These are phyloP conservation scores for Calocera viscosa DNA, from an alignment of 768 basidiomycete genomes.

Conservation along the genomic window DNA sequence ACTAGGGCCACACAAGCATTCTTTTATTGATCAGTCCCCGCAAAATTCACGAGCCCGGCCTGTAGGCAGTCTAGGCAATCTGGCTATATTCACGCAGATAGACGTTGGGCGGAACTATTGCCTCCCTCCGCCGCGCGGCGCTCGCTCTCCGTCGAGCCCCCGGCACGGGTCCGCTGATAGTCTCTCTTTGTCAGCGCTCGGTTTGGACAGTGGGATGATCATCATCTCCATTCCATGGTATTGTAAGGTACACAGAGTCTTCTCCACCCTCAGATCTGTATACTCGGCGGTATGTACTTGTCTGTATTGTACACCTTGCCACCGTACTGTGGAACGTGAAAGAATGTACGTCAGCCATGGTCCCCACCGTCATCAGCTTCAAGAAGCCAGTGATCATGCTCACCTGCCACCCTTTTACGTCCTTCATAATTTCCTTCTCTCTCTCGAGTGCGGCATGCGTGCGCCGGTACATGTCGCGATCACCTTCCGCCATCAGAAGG, in stretches of 20 bases:
- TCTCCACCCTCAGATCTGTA: background rate
- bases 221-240: background rate
- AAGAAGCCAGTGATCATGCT: constrained; percentile 27
- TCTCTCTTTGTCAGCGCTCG: background rate
- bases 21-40: background rate
- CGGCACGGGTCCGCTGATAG: background rate
- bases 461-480: constrained; percentile 77
- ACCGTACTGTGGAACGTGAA: constrained; percentile 48
- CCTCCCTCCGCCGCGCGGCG: background rate
- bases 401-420: constrained; percentile 89
- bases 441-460: constrained; percentile 61
- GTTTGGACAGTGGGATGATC: background rate
- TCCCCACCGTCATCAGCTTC: constrained; percentile 16
- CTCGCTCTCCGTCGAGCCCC: background rate
- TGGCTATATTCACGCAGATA: background rate
- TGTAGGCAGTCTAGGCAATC: background rate
- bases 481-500: constrained; percentile 80
- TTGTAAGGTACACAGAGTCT: background rate
- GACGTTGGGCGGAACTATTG: constrained; percentile 1
- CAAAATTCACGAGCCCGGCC: background rate
- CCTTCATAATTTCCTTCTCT: constrained; percentile 89
- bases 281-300: constrained; percentile 43
- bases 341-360: background rate
- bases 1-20: background rate
- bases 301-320: constrained; percentile 77